Conservation (phyloP, 2,329 filamentous ascomycete species). For the Keithomyces neogunnii region DNA sequence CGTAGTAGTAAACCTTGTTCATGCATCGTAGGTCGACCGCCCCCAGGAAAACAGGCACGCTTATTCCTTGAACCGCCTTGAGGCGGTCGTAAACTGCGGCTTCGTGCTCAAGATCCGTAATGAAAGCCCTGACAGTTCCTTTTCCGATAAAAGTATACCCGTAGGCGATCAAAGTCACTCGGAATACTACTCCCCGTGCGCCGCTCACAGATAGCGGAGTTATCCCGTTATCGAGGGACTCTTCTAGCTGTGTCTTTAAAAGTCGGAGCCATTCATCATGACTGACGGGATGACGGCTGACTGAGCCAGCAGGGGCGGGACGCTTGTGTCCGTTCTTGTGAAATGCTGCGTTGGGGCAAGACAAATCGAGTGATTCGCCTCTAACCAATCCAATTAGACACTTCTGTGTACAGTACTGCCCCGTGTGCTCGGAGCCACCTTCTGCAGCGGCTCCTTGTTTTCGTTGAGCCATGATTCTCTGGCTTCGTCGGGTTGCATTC, state of each 20-base stretch:
- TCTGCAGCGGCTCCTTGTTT: background rate
- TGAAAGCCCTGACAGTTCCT: slow-evolving; percentile 24
- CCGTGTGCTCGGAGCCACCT: background rate
- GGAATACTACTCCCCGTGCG: slow-evolving; percentile 30
- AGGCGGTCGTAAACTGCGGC: slow-evolving; percentile 25
- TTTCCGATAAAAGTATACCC: slow-evolving; percentile 37
- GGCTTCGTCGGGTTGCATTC: slow-evolving; percentile 11
- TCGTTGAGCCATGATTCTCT: slow-evolving; percentile 10
- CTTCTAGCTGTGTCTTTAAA: slow-evolving; percentile 21
- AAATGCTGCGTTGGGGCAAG: slow-evolving; percentile 28
- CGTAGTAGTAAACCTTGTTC: slow-evolving; percentile 24
- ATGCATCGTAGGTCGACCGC: slow-evolving; percentile 25
- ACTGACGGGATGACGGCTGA: slow-evolving; percentile 19
- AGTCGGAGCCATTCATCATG: slow-evolving; percentile 20
- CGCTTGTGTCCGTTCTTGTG: slow-evolving; percentile 15
- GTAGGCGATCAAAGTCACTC: slow-evolving; percentile 28
- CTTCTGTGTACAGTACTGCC: slow-evolving; percentile 27
- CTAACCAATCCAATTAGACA: slow-evolving; percentile 28
- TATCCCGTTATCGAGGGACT: slow-evolving; percentile 24
- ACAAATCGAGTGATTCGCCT: slow-evolving; percentile 20
- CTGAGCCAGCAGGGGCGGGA: background rate
- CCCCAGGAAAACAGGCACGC: slow-evolving; percentile 30
- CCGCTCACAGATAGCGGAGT: slow-evolving; percentile 19
- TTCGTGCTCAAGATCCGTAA: slow-evolving; percentile 26
- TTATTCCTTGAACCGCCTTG: slow-evolving; percentile 20